Evolutionary conservation across 2,329 filamentous ascomycete species (phyloP).

Genomic region (Bipolaris sorokiniana): DNA sequence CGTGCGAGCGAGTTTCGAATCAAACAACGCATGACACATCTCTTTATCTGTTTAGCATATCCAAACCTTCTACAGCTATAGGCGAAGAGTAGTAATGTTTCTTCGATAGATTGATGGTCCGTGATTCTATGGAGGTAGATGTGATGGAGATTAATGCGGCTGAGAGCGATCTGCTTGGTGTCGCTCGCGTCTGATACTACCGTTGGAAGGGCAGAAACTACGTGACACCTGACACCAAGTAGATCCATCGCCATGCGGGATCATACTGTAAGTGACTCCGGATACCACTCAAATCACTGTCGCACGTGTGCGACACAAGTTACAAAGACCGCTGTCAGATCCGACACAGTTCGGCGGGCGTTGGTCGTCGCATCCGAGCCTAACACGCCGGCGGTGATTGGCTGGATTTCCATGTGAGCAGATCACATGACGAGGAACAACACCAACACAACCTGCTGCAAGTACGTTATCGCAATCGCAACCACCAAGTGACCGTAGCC

Average conservation of each 20-base stretch:
- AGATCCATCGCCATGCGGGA: too few species aligned
- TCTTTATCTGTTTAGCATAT: background rate
- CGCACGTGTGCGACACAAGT: too few species aligned
- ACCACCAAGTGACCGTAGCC: background rate
- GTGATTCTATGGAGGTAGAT: background rate
- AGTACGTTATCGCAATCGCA: background rate
- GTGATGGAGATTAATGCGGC: background rate
- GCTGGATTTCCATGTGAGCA: background rate
- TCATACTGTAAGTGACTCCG: too few species aligned
- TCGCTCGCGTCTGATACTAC: too few species aligned
- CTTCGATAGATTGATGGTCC: background rate
- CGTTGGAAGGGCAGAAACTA: too few species aligned
- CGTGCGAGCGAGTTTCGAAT: background rate
- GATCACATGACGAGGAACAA: background rate
- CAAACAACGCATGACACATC: background rate
- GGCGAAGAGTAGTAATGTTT: background rate
- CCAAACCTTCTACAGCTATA: background rate
- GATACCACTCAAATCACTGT: too few species aligned
- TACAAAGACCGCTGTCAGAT: too few species aligned
- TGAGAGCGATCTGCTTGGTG: too few species aligned
- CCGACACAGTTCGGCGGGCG: too few species aligned
- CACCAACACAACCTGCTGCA: background rate
- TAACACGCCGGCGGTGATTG: slow-evolving; percentile 1
- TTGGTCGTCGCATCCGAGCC: background rate
- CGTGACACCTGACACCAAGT: too few species aligned